Evolutionary conservation across 257 asterid species (phyloP).

Genomic region (Pogostemon cablin): DNA sequence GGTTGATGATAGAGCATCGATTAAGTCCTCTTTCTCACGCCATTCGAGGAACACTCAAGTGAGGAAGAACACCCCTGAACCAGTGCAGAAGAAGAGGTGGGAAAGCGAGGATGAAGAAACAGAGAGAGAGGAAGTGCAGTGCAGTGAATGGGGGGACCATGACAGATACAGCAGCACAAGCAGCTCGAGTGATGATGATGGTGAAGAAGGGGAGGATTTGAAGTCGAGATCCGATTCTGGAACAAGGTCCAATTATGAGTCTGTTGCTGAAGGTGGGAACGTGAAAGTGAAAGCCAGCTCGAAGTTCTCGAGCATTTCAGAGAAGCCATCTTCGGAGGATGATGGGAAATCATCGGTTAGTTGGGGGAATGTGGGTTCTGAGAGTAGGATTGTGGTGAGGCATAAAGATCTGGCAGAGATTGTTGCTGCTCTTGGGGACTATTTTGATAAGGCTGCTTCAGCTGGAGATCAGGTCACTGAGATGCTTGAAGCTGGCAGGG

Average conservation of each 20-base stretch:
- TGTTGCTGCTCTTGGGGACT: conserved; percentile 67
- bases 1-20: conserved; percentile 56
- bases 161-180: conserved; percentile 60
- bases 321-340: conserved; percentile 54
- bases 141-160: conserved; percentile 95
- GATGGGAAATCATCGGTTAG: conserved; percentile 62
- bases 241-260: conserved; percentile 43
- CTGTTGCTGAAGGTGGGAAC: conserved; percentile 42
- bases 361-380: conserved; percentile 63
- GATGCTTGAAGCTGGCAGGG: conserved; percentile 87
- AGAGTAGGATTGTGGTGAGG: conserved; percentile 69
- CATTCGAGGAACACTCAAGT: conserved; percentile 5
- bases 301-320: conserved; percentile 48
- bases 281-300: conserved; percentile 35
- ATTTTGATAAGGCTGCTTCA: conserved; percentile 82
- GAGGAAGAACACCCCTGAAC: conserved; percentile 26
- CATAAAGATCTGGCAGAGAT: conserved; percentile 82
- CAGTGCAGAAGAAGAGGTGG: conserved; percentile 36
- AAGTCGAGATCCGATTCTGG: conserved; percentile 55
- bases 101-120: conserved; percentile 59
- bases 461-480: conserved; percentile 86
- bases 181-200: conserved; percentile 50
- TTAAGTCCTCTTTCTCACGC: conserved; percentile 47
- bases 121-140: conserved; percentile 82
- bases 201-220: conserved; percentile 45